Percentiles rank a stretch among this genome's conserved stretches.
Conservation (phyloP, 176 grass and related monocot species). For the Eremochloa ophiuroides region DNA sequence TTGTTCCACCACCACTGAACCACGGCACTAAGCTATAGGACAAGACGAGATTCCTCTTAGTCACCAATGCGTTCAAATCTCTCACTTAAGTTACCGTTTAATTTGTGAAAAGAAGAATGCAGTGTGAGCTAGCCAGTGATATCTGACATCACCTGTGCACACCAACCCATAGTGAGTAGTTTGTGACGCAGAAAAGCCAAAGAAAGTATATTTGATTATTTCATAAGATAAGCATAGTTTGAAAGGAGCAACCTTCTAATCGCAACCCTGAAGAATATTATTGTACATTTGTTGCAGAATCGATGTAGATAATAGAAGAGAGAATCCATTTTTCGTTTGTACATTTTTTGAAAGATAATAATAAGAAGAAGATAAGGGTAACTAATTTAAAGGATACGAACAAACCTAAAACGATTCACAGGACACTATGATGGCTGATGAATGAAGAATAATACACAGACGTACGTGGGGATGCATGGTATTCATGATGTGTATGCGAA, state of each 20-base stretch:
- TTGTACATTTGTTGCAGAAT: background rate
- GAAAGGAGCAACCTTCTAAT: background rate
- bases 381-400: background rate
- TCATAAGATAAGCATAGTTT: background rate
- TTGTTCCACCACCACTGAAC: background rate
- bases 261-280: background rate
- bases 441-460: background rate
- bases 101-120: background rate
- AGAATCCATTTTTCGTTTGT: background rate
- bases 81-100: background rate
- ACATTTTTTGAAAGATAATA: background rate
- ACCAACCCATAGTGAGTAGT: background rate
- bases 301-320: background rate
- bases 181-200: constrained; percentile 14
- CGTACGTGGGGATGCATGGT: background rate
- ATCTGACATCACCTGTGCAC: background rate
- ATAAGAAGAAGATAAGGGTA: background rate
- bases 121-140: background rate
- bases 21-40: background rate
- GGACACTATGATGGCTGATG: background rate
- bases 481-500: background rate
- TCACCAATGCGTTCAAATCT: constrained; percentile 4
- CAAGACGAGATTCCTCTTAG: constrained; percentile 33
- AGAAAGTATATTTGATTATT: background rate
- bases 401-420: background rate